Conservation (phyloP, 1,284 basidiomycete genomes). For the Phylloboletellus chloephorus region DNA sequence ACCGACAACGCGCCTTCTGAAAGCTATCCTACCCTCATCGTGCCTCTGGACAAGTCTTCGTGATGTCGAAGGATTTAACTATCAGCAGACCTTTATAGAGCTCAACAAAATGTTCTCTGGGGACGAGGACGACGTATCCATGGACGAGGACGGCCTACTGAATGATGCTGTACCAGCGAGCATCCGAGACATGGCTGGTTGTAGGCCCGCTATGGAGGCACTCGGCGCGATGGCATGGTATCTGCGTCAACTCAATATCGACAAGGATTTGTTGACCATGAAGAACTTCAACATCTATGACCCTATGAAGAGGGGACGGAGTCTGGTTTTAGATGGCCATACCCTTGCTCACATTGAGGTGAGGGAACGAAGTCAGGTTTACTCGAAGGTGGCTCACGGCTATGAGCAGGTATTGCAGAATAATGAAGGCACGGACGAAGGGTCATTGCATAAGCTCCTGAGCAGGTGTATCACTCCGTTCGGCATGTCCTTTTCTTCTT, state of each 20-base stretch:
- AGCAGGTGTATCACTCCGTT: slow-evolving; percentile 85
- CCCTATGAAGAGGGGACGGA: slow-evolving; percentile 82
- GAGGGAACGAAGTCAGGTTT: slow-evolving; percentile 7
- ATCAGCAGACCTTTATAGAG: slow-evolving; percentile 67
- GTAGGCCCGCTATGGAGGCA: slow-evolving; percentile 69
- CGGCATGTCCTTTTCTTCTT: slow-evolving; percentile 43
- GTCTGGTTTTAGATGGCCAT: slow-evolving; percentile 86
- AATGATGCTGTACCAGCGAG: slow-evolving; percentile 61
- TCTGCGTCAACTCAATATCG: slow-evolving; percentile 86
- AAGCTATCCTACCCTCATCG: slow-evolving; percentile 68
- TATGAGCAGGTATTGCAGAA: slow-evolving; percentile 71
- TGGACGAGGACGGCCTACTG: slow-evolving; percentile 42
- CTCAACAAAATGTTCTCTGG: slow-evolving; percentile 66
- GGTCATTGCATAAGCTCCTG: slow-evolving; percentile 80
- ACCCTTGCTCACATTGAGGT: slow-evolving; percentile 92
- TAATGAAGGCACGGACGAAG: slow-evolving; percentile 86
- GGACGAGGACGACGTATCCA: slow-evolving; percentile 40
- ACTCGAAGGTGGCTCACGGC: slow-evolving; percentile 13
- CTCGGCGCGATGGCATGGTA: slow-evolving; percentile 92
- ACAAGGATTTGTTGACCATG: slow-evolving; percentile 88
- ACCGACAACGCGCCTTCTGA: slow-evolving; percentile 74
- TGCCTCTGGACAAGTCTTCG: slow-evolving; percentile 88
- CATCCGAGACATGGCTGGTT: slow-evolving; percentile 68
- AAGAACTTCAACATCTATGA: slow-evolving; percentile 96
- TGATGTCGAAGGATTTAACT: slow-evolving; percentile 74